Percentiles rank a stretch among this genome's conserved stretches.
Conservation (phyloP, 2,329 filamentous ascomycete genomes). For the Dendryphion nanum region DNA sequence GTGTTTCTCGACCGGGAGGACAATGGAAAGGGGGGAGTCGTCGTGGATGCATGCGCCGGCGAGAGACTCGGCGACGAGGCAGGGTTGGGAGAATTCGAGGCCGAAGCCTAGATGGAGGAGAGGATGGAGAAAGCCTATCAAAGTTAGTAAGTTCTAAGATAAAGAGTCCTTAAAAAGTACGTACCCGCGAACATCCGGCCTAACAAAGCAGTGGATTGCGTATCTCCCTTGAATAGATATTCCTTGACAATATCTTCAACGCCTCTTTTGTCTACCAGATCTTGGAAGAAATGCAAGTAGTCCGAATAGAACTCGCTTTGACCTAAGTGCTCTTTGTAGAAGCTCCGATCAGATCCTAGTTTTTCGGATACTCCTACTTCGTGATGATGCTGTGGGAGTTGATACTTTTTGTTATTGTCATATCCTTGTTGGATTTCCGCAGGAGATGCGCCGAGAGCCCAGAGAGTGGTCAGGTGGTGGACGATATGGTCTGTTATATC, state of each 20-base stretch:
- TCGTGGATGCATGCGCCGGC: conserved; percentile 70
- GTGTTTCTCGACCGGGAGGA: conserved; percentile 55
- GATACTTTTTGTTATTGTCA: conserved; percentile 16
- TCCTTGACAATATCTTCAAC: conserved; percentile 14
- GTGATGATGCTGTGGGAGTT: conserved; percentile 44
- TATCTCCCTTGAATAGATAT: conserved; percentile 14
- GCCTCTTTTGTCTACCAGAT: conserved; percentile 14
- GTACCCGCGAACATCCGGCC: conserved; percentile 10
- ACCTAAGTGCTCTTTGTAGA: conserved; percentile 11
- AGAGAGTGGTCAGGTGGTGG: conserved; percentile 21
- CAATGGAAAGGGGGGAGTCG: conserved; percentile 48
- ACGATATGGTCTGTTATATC: conserved; percentile 22
- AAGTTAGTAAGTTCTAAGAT: not conserved
- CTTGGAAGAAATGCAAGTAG: conserved; percentile 21
- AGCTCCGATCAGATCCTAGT: conserved; percentile 3
- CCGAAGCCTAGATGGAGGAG: conserved; percentile 83
- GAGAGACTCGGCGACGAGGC: conserved; percentile 74
- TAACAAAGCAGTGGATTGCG: conserved; percentile 17
- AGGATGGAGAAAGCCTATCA: conserved; percentile 68
- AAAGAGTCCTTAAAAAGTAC: not conserved
- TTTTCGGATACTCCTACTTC: not conserved
- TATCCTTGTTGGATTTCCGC: conserved; percentile 16
- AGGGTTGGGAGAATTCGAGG: conserved; percentile 74
- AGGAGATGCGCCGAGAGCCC: conserved; percentile 16
- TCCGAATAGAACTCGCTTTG: conserved; percentile 9